phyloP scores from a whole-genome alignment of 2,329 filamentous ascomycete genomes.

The Furcasterigmium furcatum region DNA sequence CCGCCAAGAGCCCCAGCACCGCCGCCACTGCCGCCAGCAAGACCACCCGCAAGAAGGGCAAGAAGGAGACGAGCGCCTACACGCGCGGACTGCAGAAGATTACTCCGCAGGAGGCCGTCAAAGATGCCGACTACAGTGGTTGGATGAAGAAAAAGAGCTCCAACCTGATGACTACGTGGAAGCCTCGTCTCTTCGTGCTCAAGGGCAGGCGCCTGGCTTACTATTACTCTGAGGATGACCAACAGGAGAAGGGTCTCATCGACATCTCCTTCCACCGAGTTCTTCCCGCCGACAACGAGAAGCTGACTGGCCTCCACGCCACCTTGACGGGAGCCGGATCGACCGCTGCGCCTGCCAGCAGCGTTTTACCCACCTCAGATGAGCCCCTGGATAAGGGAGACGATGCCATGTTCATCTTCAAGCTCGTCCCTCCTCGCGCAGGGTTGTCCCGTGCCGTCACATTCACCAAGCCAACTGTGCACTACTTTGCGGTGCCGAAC shows the following conservation, averaged over 20 bases:
- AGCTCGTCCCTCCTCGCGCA: conserved; percentile 85
- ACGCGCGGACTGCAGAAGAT: conserved; percentile 81
- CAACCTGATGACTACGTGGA: conserved; percentile 96
- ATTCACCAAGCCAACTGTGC: conserved; percentile 95
- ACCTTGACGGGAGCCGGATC: conserved; percentile 85
- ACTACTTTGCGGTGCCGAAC: conserved; percentile 96
- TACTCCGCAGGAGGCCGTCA: conserved; percentile 77
- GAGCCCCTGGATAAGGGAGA: conserved; percentile 41
- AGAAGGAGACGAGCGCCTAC: conserved; percentile 95
- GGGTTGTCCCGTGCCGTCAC: conserved; percentile 88
- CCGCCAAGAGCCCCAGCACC: conserved; percentile 53
- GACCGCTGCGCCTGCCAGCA: conserved; percentile 44
- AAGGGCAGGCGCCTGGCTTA: conserved; percentile 89
- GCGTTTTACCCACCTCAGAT: conserved; percentile 6
- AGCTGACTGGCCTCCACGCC: conserved; percentile 85
- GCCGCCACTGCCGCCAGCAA: conserved; percentile 43
- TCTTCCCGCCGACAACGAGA: conserved; percentile 89
- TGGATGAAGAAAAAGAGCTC: conserved; percentile 99
- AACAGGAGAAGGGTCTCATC: conserved; percentile 90
- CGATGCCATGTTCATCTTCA: conserved; percentile 93
- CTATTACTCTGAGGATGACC: conserved; percentile 92
- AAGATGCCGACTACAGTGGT: conserved; percentile 85
- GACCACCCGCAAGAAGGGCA: conserved; percentile 66
- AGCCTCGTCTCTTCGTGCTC: conserved; percentile 90
- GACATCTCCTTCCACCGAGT: conserved; percentile 97